Evolutionary conservation across 306 rosid genomes (phyloP), one percentile per base, ranked within the genome.

Genomic region (Pachyrhizus erosus): DNA sequence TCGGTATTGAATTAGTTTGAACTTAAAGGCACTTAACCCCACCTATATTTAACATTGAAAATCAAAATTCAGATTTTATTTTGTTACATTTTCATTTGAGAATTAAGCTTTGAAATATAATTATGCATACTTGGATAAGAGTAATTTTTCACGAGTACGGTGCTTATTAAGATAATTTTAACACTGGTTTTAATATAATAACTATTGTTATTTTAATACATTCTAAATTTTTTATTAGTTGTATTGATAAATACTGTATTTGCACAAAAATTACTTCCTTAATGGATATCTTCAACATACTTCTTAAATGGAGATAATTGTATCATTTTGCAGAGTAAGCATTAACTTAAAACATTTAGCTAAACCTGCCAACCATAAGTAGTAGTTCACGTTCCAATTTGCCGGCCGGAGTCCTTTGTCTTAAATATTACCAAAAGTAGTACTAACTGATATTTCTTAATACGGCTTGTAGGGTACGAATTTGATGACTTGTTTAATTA

Each of bases 1-100:
- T 68, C 74, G 74, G 74, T 21, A 21, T 40, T 68, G 20, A 68
- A 68, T 40, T 40, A 40, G 33, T 68, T 68, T 39, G 20, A 68
- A 68, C 33, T 68, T 68, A 5, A 68, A 21, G 52, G 12, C 27
- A 21, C 54, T 39, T 68, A 10, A 67, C 3, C 29, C 18, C 73
- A 37, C 51, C 52, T 39, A 39, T 5, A 37, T 40, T 68, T 37
- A 37, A 2, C 73, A 67, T 20, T 67, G 4, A 34, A 2, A 66
- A 17, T 2, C 33, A 66, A n/a, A 37, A 15, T 15, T 65, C 48
- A 17, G 27, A 34, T 66, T 66, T 18, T 17, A 18, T 66, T 29
- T 61, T 66, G 26, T 0, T 64, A 31, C 7, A 17, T 64, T 64
- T 33, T 64, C 70, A 15, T 33, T 45, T 31, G 33, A 64, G 45